These are phyloP conservation scores for Podospora tetraspora DNA, from an alignment of 495 filamentous ascomycete genomes.

Conservation along the genomic window DNA sequence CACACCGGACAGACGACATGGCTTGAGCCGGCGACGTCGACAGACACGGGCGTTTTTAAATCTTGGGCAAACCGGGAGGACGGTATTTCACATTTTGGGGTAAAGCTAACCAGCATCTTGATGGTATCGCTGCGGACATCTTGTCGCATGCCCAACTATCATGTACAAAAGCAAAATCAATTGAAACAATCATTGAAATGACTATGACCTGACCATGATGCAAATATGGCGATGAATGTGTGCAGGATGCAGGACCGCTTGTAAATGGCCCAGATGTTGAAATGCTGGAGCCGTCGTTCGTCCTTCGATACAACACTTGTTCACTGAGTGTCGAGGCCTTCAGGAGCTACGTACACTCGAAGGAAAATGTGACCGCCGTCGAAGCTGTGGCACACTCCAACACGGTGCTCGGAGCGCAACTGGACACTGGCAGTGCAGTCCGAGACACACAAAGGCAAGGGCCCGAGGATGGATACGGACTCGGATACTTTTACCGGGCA, in stretches of 20 bases:
- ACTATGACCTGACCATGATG: neutral
- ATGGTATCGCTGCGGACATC: slow-evolving; percentile 1
- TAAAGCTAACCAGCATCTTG: slow-evolving; percentile 21
- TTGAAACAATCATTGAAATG: neutral
- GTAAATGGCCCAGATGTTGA: neutral
- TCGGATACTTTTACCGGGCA: neutral
- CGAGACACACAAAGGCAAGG: neutral
- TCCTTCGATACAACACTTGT: neutral
- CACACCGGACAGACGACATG: slow-evolving; percentile 17
- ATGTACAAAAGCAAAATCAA: slow-evolving; percentile 17
- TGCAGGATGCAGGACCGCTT: neutral
- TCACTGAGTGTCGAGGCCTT: neutral
- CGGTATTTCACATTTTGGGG: slow-evolving; percentile 1
- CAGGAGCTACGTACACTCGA: neutral
- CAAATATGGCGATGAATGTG: neutral
- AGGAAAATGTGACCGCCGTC: neutral
- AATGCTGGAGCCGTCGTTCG: neutral
- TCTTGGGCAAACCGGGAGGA: neutral
- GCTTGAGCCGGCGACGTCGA: slow-evolving; percentile 21
- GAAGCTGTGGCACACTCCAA: neutral
- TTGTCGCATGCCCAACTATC: neutral
- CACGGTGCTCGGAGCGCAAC: neutral
- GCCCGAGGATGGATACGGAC: neutral
- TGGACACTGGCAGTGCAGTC: neutral
- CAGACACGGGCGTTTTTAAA: neutral